Conservation (phyloP, 768 basidiomycete genomes). For the Mycena capillaripes region DNA sequence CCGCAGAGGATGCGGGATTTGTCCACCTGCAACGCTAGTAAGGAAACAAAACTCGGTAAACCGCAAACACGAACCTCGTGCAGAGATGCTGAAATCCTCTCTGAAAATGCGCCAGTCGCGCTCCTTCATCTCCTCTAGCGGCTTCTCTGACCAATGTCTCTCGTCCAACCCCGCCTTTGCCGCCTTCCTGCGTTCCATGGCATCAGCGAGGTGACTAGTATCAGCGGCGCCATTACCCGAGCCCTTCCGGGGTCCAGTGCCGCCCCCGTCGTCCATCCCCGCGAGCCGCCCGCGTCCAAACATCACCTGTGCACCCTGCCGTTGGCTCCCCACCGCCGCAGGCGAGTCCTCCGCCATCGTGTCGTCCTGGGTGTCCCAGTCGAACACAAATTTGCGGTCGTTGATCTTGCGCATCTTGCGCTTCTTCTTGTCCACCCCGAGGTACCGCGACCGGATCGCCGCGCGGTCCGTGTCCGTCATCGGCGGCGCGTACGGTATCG, state of each 20-base stretch:
- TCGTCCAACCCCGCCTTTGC: constrained; percentile 90
- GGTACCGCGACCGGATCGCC: constrained; percentile 92
- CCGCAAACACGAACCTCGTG: constrained; percentile 73
- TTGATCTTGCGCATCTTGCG: constrained; percentile 95
- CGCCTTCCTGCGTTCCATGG: constrained; percentile 86
- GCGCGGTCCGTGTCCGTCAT: constrained; percentile 87
- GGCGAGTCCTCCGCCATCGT: constrained; percentile 87
- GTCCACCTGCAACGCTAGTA: constrained; percentile 73
- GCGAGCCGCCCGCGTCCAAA: constrained; percentile 88
- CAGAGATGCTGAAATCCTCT: constrained; percentile 97
- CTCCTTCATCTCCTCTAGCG: constrained; percentile 93
- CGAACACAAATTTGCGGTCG: constrained; percentile 98
- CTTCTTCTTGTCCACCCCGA: constrained; percentile 95
- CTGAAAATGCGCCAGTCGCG: constrained; percentile 99
- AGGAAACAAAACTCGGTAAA: constrained; percentile 1
- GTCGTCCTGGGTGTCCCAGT: constrained; percentile 98
- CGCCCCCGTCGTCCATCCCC: constrained; percentile 88
- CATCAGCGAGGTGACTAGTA: constrained; percentile 75
- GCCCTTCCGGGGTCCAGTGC: constrained; percentile 54
- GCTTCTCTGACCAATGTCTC: constrained; percentile 98
- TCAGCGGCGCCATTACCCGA: constrained; percentile 48
- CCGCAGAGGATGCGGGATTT: constrained; percentile 93
- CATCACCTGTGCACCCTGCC: constrained; percentile 90
- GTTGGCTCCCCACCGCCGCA: constrained; percentile 75
- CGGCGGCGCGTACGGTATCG: constrained; percentile 64